These are phyloP conservation scores for Groenewaldozyma salmanticensis DNA, from an alignment of 805 yeast genomes.

Conservation along the genomic window DNA sequence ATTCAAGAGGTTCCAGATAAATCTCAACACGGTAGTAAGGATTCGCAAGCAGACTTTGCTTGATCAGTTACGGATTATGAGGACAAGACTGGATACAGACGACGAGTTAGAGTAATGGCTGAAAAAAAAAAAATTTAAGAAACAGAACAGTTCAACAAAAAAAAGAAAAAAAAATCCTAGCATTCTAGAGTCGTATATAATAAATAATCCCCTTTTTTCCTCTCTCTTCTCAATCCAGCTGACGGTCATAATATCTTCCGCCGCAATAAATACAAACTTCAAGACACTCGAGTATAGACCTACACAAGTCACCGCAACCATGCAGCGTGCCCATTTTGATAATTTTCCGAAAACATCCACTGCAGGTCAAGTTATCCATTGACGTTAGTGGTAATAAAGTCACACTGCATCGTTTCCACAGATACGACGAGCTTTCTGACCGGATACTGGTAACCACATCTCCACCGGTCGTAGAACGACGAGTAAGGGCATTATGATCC, in stretches of 20 bases:
- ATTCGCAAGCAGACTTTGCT: background rate
- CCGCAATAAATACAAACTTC: constrained; percentile 24
- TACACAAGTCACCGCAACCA: constrained; percentile 2
- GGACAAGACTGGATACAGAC: background rate
- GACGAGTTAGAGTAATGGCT: background rate
- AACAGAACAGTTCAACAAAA: no score
- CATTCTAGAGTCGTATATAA: no score
- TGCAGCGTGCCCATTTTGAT: constrained; percentile 6
- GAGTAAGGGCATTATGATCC: no score
- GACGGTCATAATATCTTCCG: constrained; percentile 13
- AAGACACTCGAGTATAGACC: constrained; percentile 15
- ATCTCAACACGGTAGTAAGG: background rate
- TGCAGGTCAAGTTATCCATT: constrained; percentile 20
- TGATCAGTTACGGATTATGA: background rate
- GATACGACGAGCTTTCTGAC: constrained; percentile 19
- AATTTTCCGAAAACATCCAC: constrained; percentile 21
- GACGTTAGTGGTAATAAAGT: constrained; percentile 27
- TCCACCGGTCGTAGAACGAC: constrained; percentile 6
- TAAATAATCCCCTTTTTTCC: background rate
- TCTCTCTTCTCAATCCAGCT: constrained; percentile 2
- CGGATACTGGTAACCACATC: background rate
- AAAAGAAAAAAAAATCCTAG: background rate
- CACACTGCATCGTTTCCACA: constrained; percentile 28
- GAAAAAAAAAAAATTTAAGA: background rate
- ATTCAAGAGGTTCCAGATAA: background rate